Base-by-base conservation (phyloP, 352 stramenopile genomes). In the Globisporangium yorkense region DNA sequence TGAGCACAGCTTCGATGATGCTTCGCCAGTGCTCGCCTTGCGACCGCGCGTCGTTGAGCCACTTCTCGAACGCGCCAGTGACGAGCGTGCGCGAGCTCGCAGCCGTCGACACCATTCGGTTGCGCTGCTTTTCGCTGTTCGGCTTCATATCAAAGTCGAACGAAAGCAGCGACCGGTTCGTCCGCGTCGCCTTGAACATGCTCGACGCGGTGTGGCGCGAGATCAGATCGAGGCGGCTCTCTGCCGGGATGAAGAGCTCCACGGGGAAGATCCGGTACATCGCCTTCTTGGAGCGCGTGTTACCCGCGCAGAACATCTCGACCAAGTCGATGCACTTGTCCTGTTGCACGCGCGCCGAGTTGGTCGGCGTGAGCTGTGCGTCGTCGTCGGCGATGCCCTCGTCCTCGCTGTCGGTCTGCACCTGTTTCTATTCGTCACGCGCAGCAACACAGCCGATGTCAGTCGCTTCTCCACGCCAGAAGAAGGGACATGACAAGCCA, bases 201-300 rank as follows among this genome's bases (percentile, higher is more conserved):
- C 71, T 73, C 9, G 76, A 77, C 3, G 78, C 64, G 5, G 77
- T 87, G 56, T 92, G 76, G 7, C 76, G 79, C 6, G 76, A 77
- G 20, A 87, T 72, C 10, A 88, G 56, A 15, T 90, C 80, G 5
- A 54, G 61, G 4, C 73, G 70, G 31, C 65, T 81, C 53, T 87
- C 79, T 2, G 56, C 68, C 15, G 84, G 77, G 7, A 91, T 80
- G 59, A 94, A 94, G 9, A 92, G 61, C 39, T 92, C 84, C 1
- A 92, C 84, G 0, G 84, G 84, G 41, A 94, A 77, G 29, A 94
- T 86, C 16, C 84, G 75, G 54, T 82, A 85, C 68, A 94, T 88
- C 0, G 71, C 68, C 55, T 82, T 88, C 56, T 89, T 91, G 0
- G 84, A 89, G 1, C 80, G 73, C 15, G 70, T 84, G 51, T 94